Conservation (phyloP, 768 basidiomycete genomes). For the Pisolithus orientalis region DNA sequence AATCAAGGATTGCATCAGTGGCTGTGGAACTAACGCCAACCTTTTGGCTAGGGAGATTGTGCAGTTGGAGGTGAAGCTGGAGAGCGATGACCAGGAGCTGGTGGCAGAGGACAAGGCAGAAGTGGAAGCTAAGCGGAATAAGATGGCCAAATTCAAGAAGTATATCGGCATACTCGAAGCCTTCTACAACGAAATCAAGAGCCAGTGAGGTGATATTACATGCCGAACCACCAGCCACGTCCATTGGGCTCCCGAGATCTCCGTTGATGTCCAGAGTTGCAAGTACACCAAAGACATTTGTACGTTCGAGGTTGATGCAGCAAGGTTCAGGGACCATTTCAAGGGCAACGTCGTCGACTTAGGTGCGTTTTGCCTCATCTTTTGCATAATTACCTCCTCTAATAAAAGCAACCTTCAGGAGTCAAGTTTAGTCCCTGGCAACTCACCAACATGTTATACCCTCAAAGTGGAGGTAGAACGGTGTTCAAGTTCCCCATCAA, state of each 20-base stretch:
- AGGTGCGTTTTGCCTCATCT: slow-evolving; percentile 22
- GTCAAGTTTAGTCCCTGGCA: slow-evolving; percentile 16
- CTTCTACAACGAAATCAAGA: slow-evolving; percentile 17
- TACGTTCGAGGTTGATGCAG: too few relatives aligned
- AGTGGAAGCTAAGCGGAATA: slow-evolving; percentile 4
- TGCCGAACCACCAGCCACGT: slow-evolving; percentile 22
- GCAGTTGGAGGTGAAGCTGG: slow-evolving; percentile 17
- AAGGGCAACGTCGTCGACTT: slow-evolving; percentile 20
- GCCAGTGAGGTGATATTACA: slow-evolving; percentile 15
- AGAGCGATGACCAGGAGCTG: slow-evolving; percentile 16
- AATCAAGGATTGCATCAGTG: slow-evolving; percentile 14
- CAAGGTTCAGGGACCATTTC: too few relatives aligned
- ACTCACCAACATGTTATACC: slow-evolving; percentile 19
- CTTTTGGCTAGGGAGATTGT: slow-evolving; percentile 17
- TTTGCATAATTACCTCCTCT: slow-evolving; percentile 9
- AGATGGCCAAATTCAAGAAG: slow-evolving; percentile 16
- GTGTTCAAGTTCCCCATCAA: slow-evolving; percentile 24
- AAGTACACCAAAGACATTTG: too few relatives aligned
- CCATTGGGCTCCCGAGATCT: slow-evolving; percentile 17
- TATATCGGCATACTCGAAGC: slow-evolving; percentile 14
- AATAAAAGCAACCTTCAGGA: slow-evolving; percentile 22
- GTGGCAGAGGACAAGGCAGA: slow-evolving; percentile 7
- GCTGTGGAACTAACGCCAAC: slow-evolving; percentile 7
- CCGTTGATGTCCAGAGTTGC: slow-evolving; percentile 12
- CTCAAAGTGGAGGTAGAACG: slow-evolving; percentile 8